Base-by-base conservation (phyloP, 805 yeast genomes). In the Pichia californica region DNA sequence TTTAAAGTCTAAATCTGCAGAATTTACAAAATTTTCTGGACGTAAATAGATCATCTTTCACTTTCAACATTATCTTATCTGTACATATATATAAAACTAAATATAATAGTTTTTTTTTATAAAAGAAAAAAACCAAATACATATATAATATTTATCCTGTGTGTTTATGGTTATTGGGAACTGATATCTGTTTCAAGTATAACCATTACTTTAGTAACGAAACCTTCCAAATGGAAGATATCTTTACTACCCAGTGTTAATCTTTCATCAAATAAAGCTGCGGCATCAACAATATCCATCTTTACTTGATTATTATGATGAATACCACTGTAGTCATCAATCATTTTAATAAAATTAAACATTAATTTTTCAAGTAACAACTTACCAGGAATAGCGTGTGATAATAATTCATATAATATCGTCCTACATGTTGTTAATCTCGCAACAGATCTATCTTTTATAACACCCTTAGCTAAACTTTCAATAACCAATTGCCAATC, bases 181-280 rank as follows among this genome's bases (percentile, higher is more conserved):
- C 28, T 28, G n/a, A 33, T 25, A 36, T 57, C 58, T 21, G 53
- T 65, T 53, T 83, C 93, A 39, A 84, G 60, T 8, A 73, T 73
- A 33, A 87, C 84, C 97, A 93, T 91, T 2, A 80, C 77, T 58
- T 77, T 82, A 1, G 97, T 96, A 16, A 86, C 76, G 58, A 88
- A 93, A 1, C 98, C 99, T 67, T 93, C 99, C 43, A 93, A 66
- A 64, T 93, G 99, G 63, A 87, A 93, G 11, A 93, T 91, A 31
- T 88, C 86, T 62, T 93, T 93, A 46, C 76, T 76, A 3, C 98
- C 99, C 46, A 84, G 66, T 45, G 88, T 77, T 47, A 93, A 70
- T 45, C 99, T 74, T 55, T 93, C 96, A 58, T 93, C 99, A 54
- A 77, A 82, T 1, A 70, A 57, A 2, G 95, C 75, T 3, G 83